Evolutionary conservation across 768 basidiomycete genomes (phyloP).

Genomic region (Clathrus columnatus): DNA sequence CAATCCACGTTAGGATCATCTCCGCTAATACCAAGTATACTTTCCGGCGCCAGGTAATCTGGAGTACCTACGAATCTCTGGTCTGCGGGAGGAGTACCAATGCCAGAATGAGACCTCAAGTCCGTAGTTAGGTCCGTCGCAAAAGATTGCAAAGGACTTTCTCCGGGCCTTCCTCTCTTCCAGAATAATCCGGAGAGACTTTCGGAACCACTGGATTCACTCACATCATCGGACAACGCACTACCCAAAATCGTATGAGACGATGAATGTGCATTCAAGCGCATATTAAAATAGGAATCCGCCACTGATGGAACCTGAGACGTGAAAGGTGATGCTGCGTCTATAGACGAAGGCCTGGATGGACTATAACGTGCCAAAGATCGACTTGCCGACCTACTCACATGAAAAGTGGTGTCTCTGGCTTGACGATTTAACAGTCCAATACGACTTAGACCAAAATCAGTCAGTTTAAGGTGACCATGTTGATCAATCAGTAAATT

Average conservation of each 20-base stretch:
- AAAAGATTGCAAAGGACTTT: constrained; percentile 82
- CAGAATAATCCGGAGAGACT: constrained; percentile 48
- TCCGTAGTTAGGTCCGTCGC: constrained; percentile 79
- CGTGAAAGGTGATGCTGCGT: constrained; percentile 69
- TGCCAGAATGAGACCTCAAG: constrained; percentile 65
- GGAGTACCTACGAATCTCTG: constrained; percentile 97
- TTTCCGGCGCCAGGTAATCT: constrained; percentile 94
- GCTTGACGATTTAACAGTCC: constrained; percentile 98
- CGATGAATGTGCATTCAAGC: constrained; percentile 39
- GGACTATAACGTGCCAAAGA: constrained; percentile 50
- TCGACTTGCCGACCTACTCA: constrained; percentile 20
- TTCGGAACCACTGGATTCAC: constrained; percentile 85
- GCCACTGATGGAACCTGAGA: constrained; percentile 38
- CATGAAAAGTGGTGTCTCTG: constrained; percentile 41
- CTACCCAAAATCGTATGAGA: constrained; percentile 41
- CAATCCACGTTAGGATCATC: constrained; percentile 96
- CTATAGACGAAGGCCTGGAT: constrained; percentile 75
- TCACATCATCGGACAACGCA: constrained; percentile 64
- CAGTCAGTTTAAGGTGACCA: constrained; percentile 95
- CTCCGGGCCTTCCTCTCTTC: constrained; percentile 34
- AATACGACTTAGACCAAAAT: constrained; percentile 94
- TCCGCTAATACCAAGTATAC: constrained; percentile 87
- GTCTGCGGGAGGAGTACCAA: constrained; percentile 67
- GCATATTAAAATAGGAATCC: constrained; percentile 75
- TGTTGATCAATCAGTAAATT: constrained; percentile 95